Conservation (phyloP, 1,284 basidiomycete genomes). For the Pisolithus thermaeus region DNA sequence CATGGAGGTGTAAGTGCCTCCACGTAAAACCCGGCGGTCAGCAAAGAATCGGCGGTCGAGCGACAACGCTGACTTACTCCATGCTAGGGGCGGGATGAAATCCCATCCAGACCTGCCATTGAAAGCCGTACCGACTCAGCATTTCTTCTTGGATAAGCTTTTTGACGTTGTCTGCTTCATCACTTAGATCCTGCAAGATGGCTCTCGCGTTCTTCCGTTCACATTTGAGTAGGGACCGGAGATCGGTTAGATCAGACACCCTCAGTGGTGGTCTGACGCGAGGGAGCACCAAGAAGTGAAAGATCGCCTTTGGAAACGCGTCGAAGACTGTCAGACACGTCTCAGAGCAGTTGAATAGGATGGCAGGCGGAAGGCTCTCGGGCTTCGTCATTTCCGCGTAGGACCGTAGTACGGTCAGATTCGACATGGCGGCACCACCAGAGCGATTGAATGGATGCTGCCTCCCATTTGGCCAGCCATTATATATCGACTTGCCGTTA, state of each 20-base stretch:
- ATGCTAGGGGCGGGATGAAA: slow-evolving; percentile 85
- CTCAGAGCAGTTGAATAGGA: slow-evolving; percentile 58
- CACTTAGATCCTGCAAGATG: slow-evolving; percentile 51
- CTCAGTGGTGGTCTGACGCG: slow-evolving; percentile 37
- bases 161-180: slow-evolving; percentile 50
- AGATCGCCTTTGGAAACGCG: slow-evolving; percentile 79
- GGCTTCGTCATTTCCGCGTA: slow-evolving; percentile 56
- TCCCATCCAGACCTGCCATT: slow-evolving; percentile 77
- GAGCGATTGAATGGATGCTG: neutral
- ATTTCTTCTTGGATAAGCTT: slow-evolving; percentile 77
- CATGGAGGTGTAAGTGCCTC: slow-evolving; percentile 85
- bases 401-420: slow-evolving; percentile 50
- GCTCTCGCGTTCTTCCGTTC: slow-evolving; percentile 48
- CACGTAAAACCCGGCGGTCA: neutral
- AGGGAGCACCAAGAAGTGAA: slow-evolving; percentile 80
- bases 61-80: slow-evolving; percentile 43
- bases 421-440: slow-evolving; percentile 28
- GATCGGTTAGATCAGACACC: slow-evolving; percentile 43
- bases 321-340: slow-evolving; percentile 77
- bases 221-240: slow-evolving; percentile 55
- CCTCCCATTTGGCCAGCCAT: neutral
- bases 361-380: slow-evolving; percentile 47
- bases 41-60: neutral
- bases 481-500: neutral
- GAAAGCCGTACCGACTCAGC: slow-evolving; percentile 69